Evolutionary conservation across 768 basidiomycete species (phyloP), one percentile per base, ranked within the genome.

Genomic region (Mycena amicta): DNA sequence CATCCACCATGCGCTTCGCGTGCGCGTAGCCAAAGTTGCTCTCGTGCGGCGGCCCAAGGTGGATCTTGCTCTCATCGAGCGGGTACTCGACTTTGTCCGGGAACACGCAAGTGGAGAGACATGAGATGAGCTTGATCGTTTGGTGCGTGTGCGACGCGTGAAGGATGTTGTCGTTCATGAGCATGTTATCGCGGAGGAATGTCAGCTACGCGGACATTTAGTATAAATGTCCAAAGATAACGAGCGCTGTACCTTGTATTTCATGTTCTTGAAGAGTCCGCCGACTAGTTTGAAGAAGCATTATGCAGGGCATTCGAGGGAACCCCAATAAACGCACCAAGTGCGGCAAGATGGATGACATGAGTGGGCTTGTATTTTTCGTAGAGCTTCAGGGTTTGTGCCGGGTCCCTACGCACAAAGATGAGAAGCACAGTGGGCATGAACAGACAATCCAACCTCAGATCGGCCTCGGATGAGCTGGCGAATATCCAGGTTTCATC

Each of bases 1-100:
- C 87, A 70, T 98, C 96, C 6, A 98, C 93, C 81, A 98, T 83
- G 20, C 95, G 83, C 75, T 98, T 98, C 40, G 93, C 95, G 66
- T 98, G 90, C 2, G 96, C 92, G 67, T 98, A 98, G 28, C 95
- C 96, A 75, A 93, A 98, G 81, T 98, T 98, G 66, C 92, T 93
- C 56, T 88, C 80, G 70, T 98, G 96, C 5, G 95, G 95, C 22
- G 92, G 92, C 20, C 95, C 95, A 31, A 82, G 80, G 73, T 98
- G 96, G 57, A 98, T 89, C 76, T 95, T 95, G 65, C 81, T 84
- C 76, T 98, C 95, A 65, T 93, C 90, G 26, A 98, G 83, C 15
- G 95, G 96, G 71, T 95, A 97, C 52, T 86, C 82, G 63, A 95
- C 94, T 72, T 94, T 90, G 74, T 98, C 95, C 0, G 95, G 95